Percentiles rank a stretch among this genome's conserved stretches.
Conservation (phyloP, 2,329 filamentous ascomycete species). For the Colletotrichum sp. region DNA sequence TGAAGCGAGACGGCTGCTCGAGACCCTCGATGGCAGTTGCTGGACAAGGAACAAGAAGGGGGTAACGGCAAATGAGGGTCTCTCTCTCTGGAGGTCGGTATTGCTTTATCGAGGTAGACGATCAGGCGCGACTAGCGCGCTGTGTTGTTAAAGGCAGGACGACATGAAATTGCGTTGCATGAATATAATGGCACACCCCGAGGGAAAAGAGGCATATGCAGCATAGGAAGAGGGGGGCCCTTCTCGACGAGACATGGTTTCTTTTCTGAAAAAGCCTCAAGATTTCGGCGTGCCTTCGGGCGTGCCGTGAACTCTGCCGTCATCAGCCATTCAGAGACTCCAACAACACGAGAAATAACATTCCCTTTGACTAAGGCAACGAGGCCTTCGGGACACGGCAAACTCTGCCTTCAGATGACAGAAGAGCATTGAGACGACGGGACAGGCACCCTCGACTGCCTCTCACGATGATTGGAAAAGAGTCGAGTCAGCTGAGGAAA, state of each 20-base stretch:
- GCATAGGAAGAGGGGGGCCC: background rate
- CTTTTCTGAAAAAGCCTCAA: background rate
- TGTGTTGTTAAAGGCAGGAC: background rate
- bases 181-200: conserved; percentile 3
- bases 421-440: background rate
- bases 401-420: background rate
- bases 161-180: background rate
- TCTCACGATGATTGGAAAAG: background rate
- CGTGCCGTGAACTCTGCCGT: background rate
- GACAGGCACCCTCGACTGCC: background rate
- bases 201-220: background rate
- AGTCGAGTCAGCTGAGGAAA: background rate
- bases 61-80: background rate
- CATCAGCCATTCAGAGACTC: background rate
- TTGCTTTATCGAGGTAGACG: conserved; percentile 1
- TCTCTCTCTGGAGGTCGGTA: background rate
- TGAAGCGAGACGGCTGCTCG: background rate
- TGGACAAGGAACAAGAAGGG: background rate
- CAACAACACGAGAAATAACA: background rate
- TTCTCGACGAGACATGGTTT: background rate
- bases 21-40: background rate
- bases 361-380: background rate
- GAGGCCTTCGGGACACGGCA: background rate
- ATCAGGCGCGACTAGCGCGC: background rate
- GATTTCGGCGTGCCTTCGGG: background rate